These are phyloP conservation scores for Leishmania mexicana DNA, from an alignment of 208 protist species.

Conservation along the genomic window DNA sequence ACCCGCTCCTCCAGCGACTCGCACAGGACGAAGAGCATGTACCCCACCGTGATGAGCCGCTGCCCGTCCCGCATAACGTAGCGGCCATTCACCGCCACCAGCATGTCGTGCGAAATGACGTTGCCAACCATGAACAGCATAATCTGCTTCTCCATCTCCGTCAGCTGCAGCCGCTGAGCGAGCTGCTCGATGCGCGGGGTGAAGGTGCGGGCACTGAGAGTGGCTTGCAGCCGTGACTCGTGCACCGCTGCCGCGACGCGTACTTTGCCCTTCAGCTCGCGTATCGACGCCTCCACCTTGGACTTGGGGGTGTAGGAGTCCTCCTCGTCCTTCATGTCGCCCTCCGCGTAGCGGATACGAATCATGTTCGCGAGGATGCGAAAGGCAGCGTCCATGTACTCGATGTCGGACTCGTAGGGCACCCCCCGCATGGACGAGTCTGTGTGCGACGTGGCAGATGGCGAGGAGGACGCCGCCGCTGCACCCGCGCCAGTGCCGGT, in stretches of 20 bases:
- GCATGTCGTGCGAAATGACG: conserved; percentile 89
- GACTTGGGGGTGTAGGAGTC: conserved; percentile 71
- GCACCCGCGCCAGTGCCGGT: not conserved
- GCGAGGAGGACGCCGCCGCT: not conserved
- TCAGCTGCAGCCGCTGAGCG: conserved; percentile 62
- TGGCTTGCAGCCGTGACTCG: conserved; percentile 67
- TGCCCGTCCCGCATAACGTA: conserved; percentile 88
- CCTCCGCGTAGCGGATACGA: conserved; percentile 82
- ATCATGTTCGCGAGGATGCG: conserved; percentile 86
- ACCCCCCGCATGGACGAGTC: conserved; percentile 18
- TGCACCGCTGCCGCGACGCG: conserved; percentile 70
- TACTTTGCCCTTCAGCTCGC: conserved; percentile 85
- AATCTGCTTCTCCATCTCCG: conserved; percentile 90
- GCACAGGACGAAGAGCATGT: conserved; percentile 92
- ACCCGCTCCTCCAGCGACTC: conserved; percentile 86
- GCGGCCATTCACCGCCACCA: conserved; percentile 87
- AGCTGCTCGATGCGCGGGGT: conserved; percentile 90
- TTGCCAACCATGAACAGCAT: conserved; percentile 87
- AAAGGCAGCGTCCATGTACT: conserved; percentile 93
- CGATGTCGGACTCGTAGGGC: conserved; percentile 87
- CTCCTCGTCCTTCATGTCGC: conserved; percentile 92
- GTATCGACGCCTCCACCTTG: conserved; percentile 81
- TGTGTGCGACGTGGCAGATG: not conserved
- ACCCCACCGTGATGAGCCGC: conserved; percentile 86
- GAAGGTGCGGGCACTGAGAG: conserved; percentile 50